Conservation (phyloP, 139 green algal species). For the Chlamydomonas sphaeroides region DNA sequence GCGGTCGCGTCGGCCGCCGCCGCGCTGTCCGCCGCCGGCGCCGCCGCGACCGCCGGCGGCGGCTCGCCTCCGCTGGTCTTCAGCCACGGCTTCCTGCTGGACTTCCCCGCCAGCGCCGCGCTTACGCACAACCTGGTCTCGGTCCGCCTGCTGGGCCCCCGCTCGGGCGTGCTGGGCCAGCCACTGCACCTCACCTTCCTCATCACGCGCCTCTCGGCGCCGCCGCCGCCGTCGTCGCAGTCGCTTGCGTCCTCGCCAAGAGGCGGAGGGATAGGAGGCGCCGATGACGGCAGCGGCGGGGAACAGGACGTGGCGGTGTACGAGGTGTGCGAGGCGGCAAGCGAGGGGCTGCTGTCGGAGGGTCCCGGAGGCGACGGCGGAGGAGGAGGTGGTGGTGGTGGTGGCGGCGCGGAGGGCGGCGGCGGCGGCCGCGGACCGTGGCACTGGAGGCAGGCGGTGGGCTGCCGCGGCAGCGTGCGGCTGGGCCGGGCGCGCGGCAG, state of each 20-base stretch:
- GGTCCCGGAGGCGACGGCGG: not conserved
- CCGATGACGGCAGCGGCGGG: not conserved
- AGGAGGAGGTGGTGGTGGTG: not conserved
- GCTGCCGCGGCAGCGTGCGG: constrained; percentile 32
- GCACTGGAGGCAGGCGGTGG: constrained; percentile 30
- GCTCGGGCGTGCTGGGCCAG: constrained; percentile 1
- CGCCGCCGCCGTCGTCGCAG: not conserved
- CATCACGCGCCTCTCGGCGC: constrained; percentile 4
- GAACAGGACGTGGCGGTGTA: constrained; percentile 18
- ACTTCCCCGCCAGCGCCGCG: constrained; percentile 29
- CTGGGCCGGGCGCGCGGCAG: constrained; percentile 27
- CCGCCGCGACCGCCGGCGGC: not conserved
- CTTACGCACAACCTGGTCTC: constrained; percentile 31
- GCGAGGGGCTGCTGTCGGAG: not conserved
- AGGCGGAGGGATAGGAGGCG: too few species aligned
- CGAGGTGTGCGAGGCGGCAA: constrained; percentile 15
- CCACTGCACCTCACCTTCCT: constrained; percentile 35
- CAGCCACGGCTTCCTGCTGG: constrained; percentile 17
- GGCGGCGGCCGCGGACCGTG: not conserved
- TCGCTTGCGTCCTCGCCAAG: not conserved
- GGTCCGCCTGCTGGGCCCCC: constrained; percentile 36
- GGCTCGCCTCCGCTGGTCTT: not conserved
- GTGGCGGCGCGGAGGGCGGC: not conserved
- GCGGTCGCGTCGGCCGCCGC: not conserved
- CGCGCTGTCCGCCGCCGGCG: not conserved